Conservation (phyloP, 2,329 filamentous ascomycete genomes). For the Xylaria sp. region DNA sequence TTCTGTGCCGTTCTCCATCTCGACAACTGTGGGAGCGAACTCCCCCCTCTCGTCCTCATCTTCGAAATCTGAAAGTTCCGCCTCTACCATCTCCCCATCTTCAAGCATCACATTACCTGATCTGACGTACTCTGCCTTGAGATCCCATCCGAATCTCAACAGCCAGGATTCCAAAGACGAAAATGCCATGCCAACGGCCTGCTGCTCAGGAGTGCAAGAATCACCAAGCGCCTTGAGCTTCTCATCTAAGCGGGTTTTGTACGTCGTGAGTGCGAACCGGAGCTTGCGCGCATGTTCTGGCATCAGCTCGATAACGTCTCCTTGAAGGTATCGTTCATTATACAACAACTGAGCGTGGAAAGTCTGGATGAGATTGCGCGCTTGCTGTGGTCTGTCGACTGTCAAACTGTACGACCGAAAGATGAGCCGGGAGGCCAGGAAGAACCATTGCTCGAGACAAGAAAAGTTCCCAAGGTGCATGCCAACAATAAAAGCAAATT, state of each 20-base stretch:
- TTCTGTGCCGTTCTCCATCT: constrained; percentile 64
- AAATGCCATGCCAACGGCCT: constrained; percentile 61
- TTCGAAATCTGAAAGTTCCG: constrained; percentile 62
- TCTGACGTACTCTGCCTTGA: constrained; percentile 62
- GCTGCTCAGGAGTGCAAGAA: constrained; percentile 54
- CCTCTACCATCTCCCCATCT: constrained; percentile 62
- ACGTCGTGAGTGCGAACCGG: constrained; percentile 62
- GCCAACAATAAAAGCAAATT: constrained; percentile 69
- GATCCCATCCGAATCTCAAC: constrained; percentile 65
- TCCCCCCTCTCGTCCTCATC: constrained; percentile 66
- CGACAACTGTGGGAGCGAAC: constrained; percentile 64
- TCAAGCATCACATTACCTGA: constrained; percentile 63
- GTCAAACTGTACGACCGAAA: constrained; percentile 63
- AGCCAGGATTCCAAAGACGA: constrained; percentile 60
- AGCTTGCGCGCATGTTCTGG: constrained; percentile 52
- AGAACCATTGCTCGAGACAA: constrained; percentile 72
- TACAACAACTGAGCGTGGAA: constrained; percentile 67
- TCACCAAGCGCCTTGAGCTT: constrained; percentile 53
- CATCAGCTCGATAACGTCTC: constrained; percentile 55
- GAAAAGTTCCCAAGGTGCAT: constrained; percentile 67
- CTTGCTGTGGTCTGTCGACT: constrained; percentile 57
- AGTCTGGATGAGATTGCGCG: constrained; percentile 59
- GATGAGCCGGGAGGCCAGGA: constrained; percentile 63
- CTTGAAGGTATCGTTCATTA: constrained; percentile 61
- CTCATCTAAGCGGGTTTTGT: constrained; percentile 65